Conservation (phyloP, 768 basidiomycete species). For the Hemileccinum rubropunctum region DNA sequence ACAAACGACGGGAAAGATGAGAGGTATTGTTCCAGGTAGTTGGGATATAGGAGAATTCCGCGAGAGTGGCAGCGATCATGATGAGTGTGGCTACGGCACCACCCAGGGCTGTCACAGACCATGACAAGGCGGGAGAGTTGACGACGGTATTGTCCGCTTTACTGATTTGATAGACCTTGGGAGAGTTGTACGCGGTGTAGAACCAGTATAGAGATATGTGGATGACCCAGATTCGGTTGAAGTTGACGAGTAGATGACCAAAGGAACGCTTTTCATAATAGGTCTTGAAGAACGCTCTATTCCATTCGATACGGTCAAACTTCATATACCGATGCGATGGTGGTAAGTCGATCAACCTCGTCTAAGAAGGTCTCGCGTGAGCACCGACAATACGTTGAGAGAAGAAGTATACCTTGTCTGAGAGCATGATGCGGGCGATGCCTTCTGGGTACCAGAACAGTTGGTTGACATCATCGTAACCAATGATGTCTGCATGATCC, state of each 20-base stretch:
- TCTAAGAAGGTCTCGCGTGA: conserved; percentile 42
- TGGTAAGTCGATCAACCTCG: conserved; percentile 85
- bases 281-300: conserved; percentile 96
- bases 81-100: conserved; percentile 95
- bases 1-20: conserved; percentile 85
- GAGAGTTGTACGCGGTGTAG: conserved; percentile 94
- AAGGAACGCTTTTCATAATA: conserved; percentile 98
- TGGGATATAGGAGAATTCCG: conserved; percentile 97
- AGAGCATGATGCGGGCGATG: conserved; percentile 85
- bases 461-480: conserved; percentile 99
- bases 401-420: conserved; percentile 68
- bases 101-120: conserved; percentile 92
- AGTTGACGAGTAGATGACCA: conserved; percentile 96
- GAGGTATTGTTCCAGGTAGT: conserved; percentile 99
- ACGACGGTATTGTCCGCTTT: conserved; percentile 35
- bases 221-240: conserved; percentile 99
- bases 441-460: conserved; percentile 99
- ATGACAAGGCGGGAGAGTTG: conserved; percentile 75
- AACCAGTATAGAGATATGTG: conserved; percentile 95
- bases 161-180: conserved; percentile 69
- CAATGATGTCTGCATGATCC: conserved; percentile 93
- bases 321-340: conserved; percentile 94
- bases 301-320: conserved; percentile 97
- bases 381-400: not conserved
- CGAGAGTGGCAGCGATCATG: conserved; percentile 92